phyloP scores from a whole-genome alignment of 768 basidiomycete species.

The Mycena chlorophos region DNA sequence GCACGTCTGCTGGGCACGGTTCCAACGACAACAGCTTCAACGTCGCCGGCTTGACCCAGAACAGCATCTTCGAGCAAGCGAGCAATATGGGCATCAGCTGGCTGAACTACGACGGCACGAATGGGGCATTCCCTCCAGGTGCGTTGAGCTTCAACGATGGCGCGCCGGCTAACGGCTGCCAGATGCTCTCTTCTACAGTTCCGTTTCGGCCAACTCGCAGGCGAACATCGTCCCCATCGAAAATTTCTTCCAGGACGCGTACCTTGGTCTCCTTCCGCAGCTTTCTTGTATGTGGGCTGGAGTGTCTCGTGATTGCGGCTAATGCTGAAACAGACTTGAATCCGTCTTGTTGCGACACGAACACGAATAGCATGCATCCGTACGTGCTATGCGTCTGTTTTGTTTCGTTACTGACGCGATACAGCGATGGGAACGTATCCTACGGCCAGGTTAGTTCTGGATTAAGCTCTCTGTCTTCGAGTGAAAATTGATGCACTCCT shows the following conservation, averaged over 20 bases:
- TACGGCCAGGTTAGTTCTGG: constrained; percentile 30
- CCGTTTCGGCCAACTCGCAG: constrained; percentile 22
- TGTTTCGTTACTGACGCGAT: not conserved
- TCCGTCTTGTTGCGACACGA: constrained; percentile 25
- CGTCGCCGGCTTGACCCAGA: constrained; percentile 16
- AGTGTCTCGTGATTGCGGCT: no score
- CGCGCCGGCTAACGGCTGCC: constrained; percentile 25
- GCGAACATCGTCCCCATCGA: constrained; percentile 26
- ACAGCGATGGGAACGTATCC: constrained; percentile 21
- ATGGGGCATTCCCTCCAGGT: constrained; percentile 8
- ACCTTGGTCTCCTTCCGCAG: constrained; percentile 27
- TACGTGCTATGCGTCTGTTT: not conserved
- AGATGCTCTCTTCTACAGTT: constrained; percentile 27
- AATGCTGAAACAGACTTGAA: no score
- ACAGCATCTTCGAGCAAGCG: constrained; percentile 31
- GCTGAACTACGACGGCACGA: constrained; percentile 31
- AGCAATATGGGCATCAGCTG: constrained; percentile 27
- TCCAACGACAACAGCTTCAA: constrained; percentile 27
- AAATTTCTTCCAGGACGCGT: constrained; percentile 32
- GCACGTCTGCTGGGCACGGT: constrained; percentile 33
- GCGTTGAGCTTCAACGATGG: not conserved
- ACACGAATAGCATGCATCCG: constrained; percentile 30
- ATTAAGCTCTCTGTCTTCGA: no score
- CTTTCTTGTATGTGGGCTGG: no score
- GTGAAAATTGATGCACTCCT: no score